Base-by-base conservation (phyloP, 2,329 filamentous ascomycete genomes). In the Colletotrichum cuscutae region DNA sequence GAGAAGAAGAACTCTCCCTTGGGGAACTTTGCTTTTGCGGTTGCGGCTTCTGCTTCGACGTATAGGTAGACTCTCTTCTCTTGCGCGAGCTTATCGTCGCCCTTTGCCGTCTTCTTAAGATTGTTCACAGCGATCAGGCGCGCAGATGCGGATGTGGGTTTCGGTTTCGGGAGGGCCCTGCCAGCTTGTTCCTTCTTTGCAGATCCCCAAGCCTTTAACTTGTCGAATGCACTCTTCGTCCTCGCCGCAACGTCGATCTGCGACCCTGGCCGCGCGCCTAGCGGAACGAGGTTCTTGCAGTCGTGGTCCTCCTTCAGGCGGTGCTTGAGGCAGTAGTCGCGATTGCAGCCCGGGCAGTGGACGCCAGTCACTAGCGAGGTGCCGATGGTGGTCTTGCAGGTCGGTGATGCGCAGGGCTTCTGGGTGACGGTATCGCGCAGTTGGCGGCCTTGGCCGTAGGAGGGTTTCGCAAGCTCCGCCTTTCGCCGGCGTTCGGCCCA, bases 61-160 rank as follows among this genome's bases (percentile, higher is more conserved):
- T 94, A 92, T 1, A 99, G 80, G 80, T 98, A 98, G 1, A 99
- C 84, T n/a, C 97, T 87, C 85, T 97, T 97, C 75, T 98, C 95
- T 0, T 86, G 82, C 0, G 95, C 87, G 0, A 98, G 83, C 78
- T 95, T 96, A 11, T 91, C 91, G 76, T 98, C 96, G 1, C 97
- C 97, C 84, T 98, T 98, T 2, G 97, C 96, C 0, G 89, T 91
- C 80, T 93, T 93, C 85, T 98, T 98, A 54, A 99, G 86, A 11
- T 89, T 90, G 75, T 95, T 95, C 7, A 96, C 86, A 6, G 93
- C 94, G 3, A 91, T 86, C 22, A 94, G 77, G 2, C 92, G 89
- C 61, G 91, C 90, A 0, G 93, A 89, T 0, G 92, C 88, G 1
- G 87, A 89, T 46, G 88, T 88, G 2, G 90, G 89, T 78, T 91